Conservation (phyloP, 176 grass and related monocot genomes). For the Bolboschoenus planiculmis region DNA sequence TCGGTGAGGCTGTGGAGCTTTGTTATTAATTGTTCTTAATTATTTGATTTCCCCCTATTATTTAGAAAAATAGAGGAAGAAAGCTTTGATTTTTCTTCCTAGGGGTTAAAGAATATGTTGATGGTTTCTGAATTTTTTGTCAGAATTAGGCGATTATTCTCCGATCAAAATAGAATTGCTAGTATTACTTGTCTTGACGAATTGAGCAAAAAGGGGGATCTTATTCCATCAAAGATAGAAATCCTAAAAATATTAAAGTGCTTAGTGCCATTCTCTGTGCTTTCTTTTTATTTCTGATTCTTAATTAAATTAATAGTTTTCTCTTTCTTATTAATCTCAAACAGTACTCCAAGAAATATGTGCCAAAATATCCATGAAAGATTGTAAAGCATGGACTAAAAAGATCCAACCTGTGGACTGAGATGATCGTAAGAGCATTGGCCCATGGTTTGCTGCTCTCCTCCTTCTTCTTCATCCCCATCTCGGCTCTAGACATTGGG, state of each 20-base stretch:
- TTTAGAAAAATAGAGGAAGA: not conserved
- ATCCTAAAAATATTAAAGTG: not conserved
- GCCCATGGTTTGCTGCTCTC: constrained; percentile 13
- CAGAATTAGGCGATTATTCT: not conserved
- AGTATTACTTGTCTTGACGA: not conserved
- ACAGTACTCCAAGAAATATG: not conserved
- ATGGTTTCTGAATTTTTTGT: not conserved
- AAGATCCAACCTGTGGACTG: not conserved
- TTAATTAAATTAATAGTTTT: not conserved
- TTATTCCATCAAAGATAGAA: not conserved
- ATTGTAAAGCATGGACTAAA: constrained; percentile 3
- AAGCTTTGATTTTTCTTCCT: constrained; percentile 4
- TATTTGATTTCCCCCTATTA: not conserved
- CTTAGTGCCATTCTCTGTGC: not conserved
- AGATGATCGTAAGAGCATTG: constrained; percentile 27
- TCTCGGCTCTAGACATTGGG: constrained; percentile 10
- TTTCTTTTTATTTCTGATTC: not conserved
- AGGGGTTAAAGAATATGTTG: not conserved
- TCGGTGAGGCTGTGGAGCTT: not conserved
- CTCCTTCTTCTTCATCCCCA: not conserved
- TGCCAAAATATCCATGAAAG: not conserved
- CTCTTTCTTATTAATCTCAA: not conserved
- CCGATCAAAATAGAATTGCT: constrained; percentile 14
- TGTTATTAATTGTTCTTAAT: not conserved
- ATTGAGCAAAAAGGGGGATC: constrained; percentile 10